Base-by-base conservation (phyloP, 441 rosid genomes). In the Adansonia madagascariensis region DNA sequence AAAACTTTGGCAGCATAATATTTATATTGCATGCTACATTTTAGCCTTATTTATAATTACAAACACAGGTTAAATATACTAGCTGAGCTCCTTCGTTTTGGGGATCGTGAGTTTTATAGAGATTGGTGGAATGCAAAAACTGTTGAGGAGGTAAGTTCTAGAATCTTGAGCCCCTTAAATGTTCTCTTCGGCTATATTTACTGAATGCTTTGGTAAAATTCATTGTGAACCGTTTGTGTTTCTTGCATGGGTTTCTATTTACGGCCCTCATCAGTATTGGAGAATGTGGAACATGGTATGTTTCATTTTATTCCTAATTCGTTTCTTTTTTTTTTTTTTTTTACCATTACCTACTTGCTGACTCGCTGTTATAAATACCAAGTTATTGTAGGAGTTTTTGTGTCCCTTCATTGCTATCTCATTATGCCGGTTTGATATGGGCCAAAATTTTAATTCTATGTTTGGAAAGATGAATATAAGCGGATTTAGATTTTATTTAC, bases 71-170 rank as follows among this genome's bases (percentile, higher is more conserved):
- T 97, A 85, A 97, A 97, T 84, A 93, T 97, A 83, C 85, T 97
- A 74, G 99, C 98, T 61, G 99, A 97, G 88, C 91, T 97, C 79
- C 94, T 94, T 70, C 73, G 93, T 59, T 97, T 97, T 71, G 99
- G 99, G 83, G 99, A 97, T 80, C 93, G 99, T n/a, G 99, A 94
- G 84, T 97, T 97, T 80, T 97, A 97, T 84, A 94, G 81, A 88
- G 98, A 97, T 83, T 94, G 99, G 99, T 97, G 99, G 99, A 97
- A 97, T 89, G 99, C 99, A 81, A 88, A 85, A 86, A 94, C 91
- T 68, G 94, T 97, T n/a, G 97, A 90, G 68, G 99, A 97, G 88
- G 99, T 97, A 82, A 81, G 86, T 80, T 81, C 60, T 17, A 6
- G 60, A 62, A 66, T 79, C 66, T 15, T 6, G 56, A 62, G 53